Evolutionary conservation across 805 yeast genomes (phyloP).

Genomic region (Candida orba): DNA sequence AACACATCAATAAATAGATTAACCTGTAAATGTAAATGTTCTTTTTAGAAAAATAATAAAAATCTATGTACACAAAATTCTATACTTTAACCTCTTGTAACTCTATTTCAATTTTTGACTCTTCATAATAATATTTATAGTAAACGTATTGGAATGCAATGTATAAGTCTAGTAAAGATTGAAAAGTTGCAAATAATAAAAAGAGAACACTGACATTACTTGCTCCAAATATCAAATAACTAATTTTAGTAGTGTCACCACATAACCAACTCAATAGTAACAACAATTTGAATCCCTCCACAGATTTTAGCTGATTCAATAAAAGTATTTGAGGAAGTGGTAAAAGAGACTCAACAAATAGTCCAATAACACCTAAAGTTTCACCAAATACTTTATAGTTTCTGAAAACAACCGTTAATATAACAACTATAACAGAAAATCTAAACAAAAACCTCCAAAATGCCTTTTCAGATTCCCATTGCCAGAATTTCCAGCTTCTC

Average conservation of each 20-base stretch:
- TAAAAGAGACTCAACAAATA: conserved; percentile 63
- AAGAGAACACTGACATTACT: conserved; percentile 58
- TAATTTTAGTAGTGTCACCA: conserved; percentile 76
- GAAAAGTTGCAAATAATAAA: conserved; percentile 66
- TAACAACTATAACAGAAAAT: conserved; percentile 5
- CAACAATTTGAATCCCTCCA: conserved; percentile 73
- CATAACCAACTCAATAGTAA: conserved; percentile 79
- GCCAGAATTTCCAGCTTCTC: conserved; percentile 74
- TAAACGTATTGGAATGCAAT: conserved; percentile 69
- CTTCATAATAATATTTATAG: conserved; percentile 37
- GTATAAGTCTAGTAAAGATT: conserved; percentile 64
- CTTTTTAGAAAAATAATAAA: background rate
- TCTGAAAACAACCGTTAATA: conserved; percentile 35
- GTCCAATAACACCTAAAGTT: conserved; percentile 52
- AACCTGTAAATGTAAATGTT: background rate
- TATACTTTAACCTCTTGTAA: conserved; percentile 7
- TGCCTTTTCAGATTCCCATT: conserved; percentile 56
- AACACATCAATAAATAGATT: background rate
- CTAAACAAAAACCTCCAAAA: conserved; percentile 58
- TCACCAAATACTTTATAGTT: conserved; percentile 35
- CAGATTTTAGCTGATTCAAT: conserved; percentile 55
- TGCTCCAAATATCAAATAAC: conserved; percentile 72
- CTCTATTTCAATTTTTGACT: conserved; percentile 3
- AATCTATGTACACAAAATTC: background rate
- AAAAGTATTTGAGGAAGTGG: conserved; percentile 77